Evolutionary conservation across 1,284 basidiomycete species (phyloP).

Genomic region (Ustilago nuda): DNA sequence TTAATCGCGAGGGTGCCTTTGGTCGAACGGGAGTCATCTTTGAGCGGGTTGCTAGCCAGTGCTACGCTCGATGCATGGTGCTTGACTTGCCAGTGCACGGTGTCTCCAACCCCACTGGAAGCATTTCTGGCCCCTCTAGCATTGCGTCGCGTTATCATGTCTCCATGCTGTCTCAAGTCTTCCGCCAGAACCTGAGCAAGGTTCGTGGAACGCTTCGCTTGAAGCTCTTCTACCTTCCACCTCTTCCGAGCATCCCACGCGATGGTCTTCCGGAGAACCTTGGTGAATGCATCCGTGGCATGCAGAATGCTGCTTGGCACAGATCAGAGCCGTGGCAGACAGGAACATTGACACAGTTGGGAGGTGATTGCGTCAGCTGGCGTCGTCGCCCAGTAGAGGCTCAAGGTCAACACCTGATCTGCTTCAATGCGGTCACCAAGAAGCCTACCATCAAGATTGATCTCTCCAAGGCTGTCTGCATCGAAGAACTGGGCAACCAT

Average conservation of each 20-base stretch:
- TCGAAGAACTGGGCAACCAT: conserved; percentile 80
- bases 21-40: conserved; percentile 61
- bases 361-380: conserved; percentile 93
- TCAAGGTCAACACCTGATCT: conserved; percentile 85
- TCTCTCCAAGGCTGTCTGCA: conserved; percentile 81
- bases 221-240: conserved; percentile 82
- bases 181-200: conserved; percentile 53
- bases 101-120: conserved; percentile 48
- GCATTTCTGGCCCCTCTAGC: conserved; percentile 49
- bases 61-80: conserved; percentile 53
- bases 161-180: conserved; percentile 42
- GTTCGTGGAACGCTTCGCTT: conserved; percentile 62
- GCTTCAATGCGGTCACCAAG: conserved; percentile 94
- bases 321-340: conserved; percentile 82
- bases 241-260: conserved; percentile 82
- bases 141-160: conserved; percentile 43
- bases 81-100: conserved; percentile 64
- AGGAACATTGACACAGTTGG: conserved; percentile 91
- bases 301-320: conserved; percentile 89
- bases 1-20: conserved; percentile 63
- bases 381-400: conserved; percentile 86
- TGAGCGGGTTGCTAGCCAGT: conserved; percentile 55
- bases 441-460: conserved; percentile 90
- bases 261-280: conserved; percentile 87
- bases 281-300: conserved; percentile 89